phyloP scores from a whole-genome alignment of 495 filamentous ascomycete species.

The Lichenothelia convexa region DNA sequence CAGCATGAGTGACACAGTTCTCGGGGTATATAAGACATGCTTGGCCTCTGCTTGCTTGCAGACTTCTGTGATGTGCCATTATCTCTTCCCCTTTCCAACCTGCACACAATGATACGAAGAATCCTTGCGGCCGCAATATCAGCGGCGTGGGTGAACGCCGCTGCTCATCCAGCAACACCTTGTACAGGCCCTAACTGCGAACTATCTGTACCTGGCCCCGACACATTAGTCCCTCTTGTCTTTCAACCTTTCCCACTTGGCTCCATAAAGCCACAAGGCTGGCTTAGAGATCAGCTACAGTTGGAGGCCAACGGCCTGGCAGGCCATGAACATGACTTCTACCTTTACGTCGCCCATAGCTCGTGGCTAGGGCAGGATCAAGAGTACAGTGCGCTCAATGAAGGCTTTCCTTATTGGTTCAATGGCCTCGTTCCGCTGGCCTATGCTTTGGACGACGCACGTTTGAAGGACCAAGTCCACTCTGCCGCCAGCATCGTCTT shows the following conservation, averaged over 20 bases:
- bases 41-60: too few relatives aligned
- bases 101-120: too few relatives aligned
- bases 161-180: too few relatives aligned
- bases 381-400: conserved; percentile 41
- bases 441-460: conserved; percentile 32
- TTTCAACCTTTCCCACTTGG: conserved; percentile 36
- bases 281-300: conserved; percentile 38
- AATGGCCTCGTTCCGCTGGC: conserved; percentile 49
- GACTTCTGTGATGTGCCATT: too few relatives aligned
- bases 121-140: too few relatives aligned
- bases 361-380: conserved; percentile 35
- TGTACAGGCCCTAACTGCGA: too few relatives aligned
- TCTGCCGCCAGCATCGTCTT: conserved; percentile 31
- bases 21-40: too few relatives aligned
- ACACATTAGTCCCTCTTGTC: conserved; percentile 24
- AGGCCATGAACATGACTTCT: conserved; percentile 42
- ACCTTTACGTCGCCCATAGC: conserved; percentile 34
- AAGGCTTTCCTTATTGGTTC: conserved; percentile 47
- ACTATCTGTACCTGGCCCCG: too few relatives aligned
- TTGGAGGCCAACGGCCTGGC: conserved; percentile 36
- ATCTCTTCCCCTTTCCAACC: too few relatives aligned
- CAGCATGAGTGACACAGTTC: too few relatives aligned
- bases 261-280: conserved; percentile 37
- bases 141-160: too few relatives aligned
- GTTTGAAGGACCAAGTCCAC: conserved; percentile 37